These are phyloP conservation scores for Houttuynia cordata DNA, from an alignment of 164 flowering plant genomes.

Conservation along the genomic window DNA sequence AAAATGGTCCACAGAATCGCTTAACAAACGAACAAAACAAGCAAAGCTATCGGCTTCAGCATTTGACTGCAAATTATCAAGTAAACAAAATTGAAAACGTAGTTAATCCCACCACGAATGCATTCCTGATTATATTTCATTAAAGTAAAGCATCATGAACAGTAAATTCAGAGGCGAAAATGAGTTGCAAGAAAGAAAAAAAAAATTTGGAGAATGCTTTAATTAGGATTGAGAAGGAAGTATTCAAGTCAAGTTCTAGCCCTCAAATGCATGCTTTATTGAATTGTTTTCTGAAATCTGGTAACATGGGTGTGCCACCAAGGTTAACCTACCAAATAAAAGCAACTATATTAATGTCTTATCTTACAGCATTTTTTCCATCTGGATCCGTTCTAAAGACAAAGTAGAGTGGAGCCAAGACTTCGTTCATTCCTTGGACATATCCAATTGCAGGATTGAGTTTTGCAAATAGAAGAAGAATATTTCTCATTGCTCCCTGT, in stretches of 20 bases:
- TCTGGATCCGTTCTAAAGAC: constrained; percentile 43
- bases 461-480: constrained; percentile 66
- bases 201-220: no score
- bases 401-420: constrained; percentile 56
- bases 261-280: no score
- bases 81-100: background rate
- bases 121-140: no score
- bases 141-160: background rate
- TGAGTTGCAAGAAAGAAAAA: no score
- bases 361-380: constrained; percentile 47
- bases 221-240: no score
- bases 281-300: no score
- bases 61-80: constrained; percentile 30
- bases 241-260: no score
- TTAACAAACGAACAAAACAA: constrained; percentile 57
- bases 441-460: constrained; percentile 61
- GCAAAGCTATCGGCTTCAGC: constrained; percentile 74
- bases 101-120: background rate
- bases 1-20: constrained; percentile 71
- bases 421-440: constrained; percentile 86
- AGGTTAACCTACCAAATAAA: background rate
- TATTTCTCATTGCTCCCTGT: constrained; percentile 63
- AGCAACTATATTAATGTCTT: background rate
- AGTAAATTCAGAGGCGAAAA: background rate
- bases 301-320: no score